Conservation (phyloP, 305 asterid species). For the Solanum hybrid region DNA sequence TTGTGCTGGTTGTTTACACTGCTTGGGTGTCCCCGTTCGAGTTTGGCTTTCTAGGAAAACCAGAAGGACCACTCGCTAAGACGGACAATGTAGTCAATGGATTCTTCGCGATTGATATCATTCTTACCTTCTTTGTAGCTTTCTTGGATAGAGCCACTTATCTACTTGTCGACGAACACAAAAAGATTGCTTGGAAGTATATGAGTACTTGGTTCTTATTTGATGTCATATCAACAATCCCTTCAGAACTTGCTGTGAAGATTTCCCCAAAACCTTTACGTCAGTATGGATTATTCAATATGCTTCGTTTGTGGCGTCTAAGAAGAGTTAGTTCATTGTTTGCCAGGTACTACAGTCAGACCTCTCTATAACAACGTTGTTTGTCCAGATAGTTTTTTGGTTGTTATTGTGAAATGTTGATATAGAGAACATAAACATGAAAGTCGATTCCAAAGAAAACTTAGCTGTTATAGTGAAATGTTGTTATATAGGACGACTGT, state of each 20-base stretch:
- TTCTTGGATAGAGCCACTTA: constrained; percentile 55
- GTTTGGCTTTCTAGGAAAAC: constrained; percentile 56
- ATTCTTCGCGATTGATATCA: constrained; percentile 62
- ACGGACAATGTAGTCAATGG: constrained; percentile 72
- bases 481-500: neutral
- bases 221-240: constrained; percentile 70
- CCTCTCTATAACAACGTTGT: neutral
- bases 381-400: neutral
- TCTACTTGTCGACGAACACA: constrained; percentile 57
- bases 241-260: constrained; percentile 69
- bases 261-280: constrained; percentile 44
- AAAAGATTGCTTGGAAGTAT: constrained; percentile 56
- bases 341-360: constrained; percentile 38
- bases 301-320: constrained; percentile 97
- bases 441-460: neutral
- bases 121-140: constrained; percentile 84
- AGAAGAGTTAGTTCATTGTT: constrained; percentile 79
- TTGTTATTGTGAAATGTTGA: neutral
- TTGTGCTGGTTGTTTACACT: constrained; percentile 63
- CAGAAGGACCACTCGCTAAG: constrained; percentile 32
- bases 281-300: constrained; percentile 66
- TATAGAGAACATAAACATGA: neutral
- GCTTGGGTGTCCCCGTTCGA: constrained; percentile 96
- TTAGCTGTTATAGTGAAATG: neutral
- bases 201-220: constrained; percentile 51